phyloP scores from a whole-genome alignment of 2,329 filamentous ascomycete genomes.

The Penicillium sp. region DNA sequence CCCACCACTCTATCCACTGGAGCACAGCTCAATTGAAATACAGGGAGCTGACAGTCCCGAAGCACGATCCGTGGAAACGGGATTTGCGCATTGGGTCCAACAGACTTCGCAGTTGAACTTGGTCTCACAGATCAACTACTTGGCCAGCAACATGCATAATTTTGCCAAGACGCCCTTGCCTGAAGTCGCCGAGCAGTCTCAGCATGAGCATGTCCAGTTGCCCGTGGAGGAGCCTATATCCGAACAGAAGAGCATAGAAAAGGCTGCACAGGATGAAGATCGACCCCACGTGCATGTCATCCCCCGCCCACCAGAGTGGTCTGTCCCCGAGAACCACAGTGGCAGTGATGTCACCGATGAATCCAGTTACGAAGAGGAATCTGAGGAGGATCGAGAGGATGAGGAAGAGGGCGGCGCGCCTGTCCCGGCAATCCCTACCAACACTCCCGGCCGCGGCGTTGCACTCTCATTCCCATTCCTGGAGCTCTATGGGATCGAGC shows the following conservation, averaged over 20 bases:
- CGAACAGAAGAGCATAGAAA: neutral
- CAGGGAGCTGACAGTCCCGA: constrained; percentile 61
- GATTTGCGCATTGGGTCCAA: constrained; percentile 60
- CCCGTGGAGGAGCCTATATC: neutral
- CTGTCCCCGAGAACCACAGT: constrained; percentile 32
- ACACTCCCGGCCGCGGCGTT: constrained; percentile 63
- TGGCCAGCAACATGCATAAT: constrained; percentile 66
- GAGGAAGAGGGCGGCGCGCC: constrained; percentile 40
- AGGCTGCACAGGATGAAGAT: constrained; percentile 38
- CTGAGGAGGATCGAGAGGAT: constrained; percentile 45
- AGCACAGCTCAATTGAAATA: constrained; percentile 63
- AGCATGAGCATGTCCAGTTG: constrained; percentile 9
- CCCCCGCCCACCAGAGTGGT: constrained; percentile 75
- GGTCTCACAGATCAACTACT: constrained; percentile 71
- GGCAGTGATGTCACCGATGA: constrained; percentile 43
- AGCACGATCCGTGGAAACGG: constrained; percentile 61
- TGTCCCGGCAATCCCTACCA: constrained; percentile 30
- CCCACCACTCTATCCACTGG: constrained; percentile 68
- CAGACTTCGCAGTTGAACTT: constrained; percentile 61
- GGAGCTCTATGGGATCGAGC: constrained; percentile 72
- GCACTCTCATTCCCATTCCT: constrained; percentile 74
- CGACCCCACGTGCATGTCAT: constrained; percentile 68
- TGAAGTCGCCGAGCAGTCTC: constrained; percentile 14
- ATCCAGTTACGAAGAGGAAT: constrained; percentile 49
- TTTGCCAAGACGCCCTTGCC: constrained; percentile 58